Evolutionary conservation across 2,329 filamentous ascomycete species (phyloP), one percentile per base, ranked within the genome.

Genomic region (Pseudopyricularia cyperi): DNA sequence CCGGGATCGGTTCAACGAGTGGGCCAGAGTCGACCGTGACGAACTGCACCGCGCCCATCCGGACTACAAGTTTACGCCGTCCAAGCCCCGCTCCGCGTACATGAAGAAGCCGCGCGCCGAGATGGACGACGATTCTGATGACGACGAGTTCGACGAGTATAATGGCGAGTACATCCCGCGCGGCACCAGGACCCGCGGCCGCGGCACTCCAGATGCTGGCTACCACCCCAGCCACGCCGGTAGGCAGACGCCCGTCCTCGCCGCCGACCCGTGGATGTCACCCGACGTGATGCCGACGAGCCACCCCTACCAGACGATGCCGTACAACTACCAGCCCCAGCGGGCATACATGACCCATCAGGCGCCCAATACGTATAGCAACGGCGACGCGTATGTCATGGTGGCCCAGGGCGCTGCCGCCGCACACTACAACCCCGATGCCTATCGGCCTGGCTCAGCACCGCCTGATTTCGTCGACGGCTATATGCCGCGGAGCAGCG

Each of bases 21-120:
- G 87, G 71, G 88, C 93, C 22, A 81, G 79, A 60, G 75, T 87
- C 19, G 93, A 97, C 67, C 80, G 89, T 46, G 76, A 82, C 58
- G 95, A 94, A 66, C 91, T 97, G 65, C 80, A 85, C 52, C 76
- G 79, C 51, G 89, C 91, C 2, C 89, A 95, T 59, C 93, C 93
- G 0, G 80, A 82, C 42, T 98, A 97, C 74, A 97, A 95, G 67
- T 98, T 97, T 69, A 85, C 87, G 2, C 91, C 91, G 2, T 83
- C 84, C 60, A 95, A 93, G 68, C 69, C 74, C 28, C 67, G 69
- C 46, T 72, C 72, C 56, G 66, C 58, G 47, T 56, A 58, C 7
- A 58, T 53, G 4, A 60, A 61, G 4, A 66, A 68, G 46, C 66
- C 70, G 28, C 65, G 67, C 32, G 67, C 65, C 14, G 71, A 68